Evolutionary conservation across 805 yeast genomes (phyloP).

Genomic region (Barnettozyma pratensis): DNA sequence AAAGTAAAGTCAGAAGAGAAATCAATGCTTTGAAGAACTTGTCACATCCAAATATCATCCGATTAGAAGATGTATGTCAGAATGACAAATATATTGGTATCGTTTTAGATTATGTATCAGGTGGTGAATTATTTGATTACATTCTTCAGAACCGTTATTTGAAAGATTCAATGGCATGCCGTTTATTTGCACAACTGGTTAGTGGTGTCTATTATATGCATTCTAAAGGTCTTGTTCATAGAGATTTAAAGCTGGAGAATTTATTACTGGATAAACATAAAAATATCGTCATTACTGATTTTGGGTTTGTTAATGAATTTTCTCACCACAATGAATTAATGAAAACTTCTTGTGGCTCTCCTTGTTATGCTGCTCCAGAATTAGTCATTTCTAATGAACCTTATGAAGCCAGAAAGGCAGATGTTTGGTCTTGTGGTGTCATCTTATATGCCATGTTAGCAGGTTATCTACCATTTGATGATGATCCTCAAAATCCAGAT

Average conservation of each 20-base stretch:
- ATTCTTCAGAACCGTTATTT: constrained; percentile 81
- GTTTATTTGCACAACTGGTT: constrained; percentile 86
- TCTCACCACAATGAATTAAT: constrained; percentile 60
- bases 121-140: constrained; percentile 94
- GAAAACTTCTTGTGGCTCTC: constrained; percentile 96
- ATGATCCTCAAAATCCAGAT: constrained; percentile 94
- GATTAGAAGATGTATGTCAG: constrained; percentile 87
- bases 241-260: constrained; percentile 72
- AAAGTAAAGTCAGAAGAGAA: constrained; percentile 86
- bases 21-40: constrained; percentile 82
- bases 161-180: constrained; percentile 82
- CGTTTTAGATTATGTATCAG: constrained; percentile 93
- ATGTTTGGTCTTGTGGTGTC: constrained; percentile 96
- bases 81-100: constrained; percentile 95
- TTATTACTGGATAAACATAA: constrained; percentile 54
- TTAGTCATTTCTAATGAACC: constrained; percentile 82
- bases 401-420: constrained; percentile 90
- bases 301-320: constrained; percentile 87
- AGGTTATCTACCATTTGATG: constrained; percentile 96
- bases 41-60: constrained; percentile 91
- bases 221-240: constrained; percentile 62
- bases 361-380: constrained; percentile 98
- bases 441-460: constrained; percentile 95
- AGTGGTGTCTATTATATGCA: constrained; percentile 89
- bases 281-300: constrained; percentile 63